Conservation (phyloP, 1,139 yeast species). For the Schizosaccharomyces versatilis region DNA sequence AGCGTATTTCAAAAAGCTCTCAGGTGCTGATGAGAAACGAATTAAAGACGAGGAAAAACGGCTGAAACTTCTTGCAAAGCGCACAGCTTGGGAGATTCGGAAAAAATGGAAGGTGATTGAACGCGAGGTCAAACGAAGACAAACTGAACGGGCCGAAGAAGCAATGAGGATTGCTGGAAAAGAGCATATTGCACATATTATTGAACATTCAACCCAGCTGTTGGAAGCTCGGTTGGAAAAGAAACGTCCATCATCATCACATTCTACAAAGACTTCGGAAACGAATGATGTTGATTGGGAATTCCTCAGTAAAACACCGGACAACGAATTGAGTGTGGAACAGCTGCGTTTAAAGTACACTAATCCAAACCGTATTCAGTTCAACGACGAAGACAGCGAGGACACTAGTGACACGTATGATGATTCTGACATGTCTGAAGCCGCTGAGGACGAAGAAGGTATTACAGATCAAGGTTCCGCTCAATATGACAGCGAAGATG, state of each 20-base stretch:
- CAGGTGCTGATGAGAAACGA: constrained; percentile 72
- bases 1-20: constrained; percentile 60
- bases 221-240: constrained; percentile 56
- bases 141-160: constrained; percentile 20
- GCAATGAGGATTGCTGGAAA: constrained; percentile 58
- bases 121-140: constrained; percentile 28
- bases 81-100: constrained; percentile 63
- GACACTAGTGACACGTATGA: constrained; percentile 16
- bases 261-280: constrained; percentile 10
- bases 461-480: constrained; percentile 1
- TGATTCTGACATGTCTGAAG: constrained; percentile 1
- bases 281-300: constrained; percentile 12
- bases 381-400: not conserved
- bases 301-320: constrained; percentile 19
- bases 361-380: constrained; percentile 11
- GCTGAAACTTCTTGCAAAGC: constrained; percentile 45
- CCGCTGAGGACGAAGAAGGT: not conserved
- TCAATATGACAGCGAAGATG: constrained; percentile 15
- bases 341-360: constrained; percentile 46
- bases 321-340: constrained; percentile 39
- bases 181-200: constrained; percentile 66
- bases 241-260: constrained; percentile 1
- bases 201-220: constrained; percentile 76
- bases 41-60: constrained; percentile 33
- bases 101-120: constrained; percentile 82